These are phyloP conservation scores for Flueggea neowawraea DNA, from an alignment of 441 rosid species.

Conservation along the genomic window DNA sequence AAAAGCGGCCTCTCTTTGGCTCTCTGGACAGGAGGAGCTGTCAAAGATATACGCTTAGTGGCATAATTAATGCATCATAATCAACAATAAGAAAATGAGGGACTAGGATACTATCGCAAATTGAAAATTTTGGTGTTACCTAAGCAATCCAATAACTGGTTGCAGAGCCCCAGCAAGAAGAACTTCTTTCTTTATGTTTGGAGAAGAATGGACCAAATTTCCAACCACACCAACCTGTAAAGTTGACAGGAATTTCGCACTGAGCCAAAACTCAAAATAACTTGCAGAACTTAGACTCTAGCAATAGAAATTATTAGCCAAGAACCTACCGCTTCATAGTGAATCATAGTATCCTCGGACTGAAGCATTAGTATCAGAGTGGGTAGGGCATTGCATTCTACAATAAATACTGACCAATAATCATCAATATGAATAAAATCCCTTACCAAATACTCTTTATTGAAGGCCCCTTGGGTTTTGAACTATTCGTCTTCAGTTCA, in stretches of 20 bases:
- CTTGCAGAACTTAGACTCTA: background rate
- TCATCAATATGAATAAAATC: too few relatives aligned
- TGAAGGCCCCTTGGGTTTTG: too few relatives aligned
- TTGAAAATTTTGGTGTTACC: constrained; percentile 31
- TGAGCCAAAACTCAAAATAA: background rate
- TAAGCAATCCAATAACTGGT: constrained; percentile 82
- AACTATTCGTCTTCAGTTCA: too few relatives aligned
- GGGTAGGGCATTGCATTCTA: constrained; percentile 85
- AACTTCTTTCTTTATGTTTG: constrained; percentile 83
- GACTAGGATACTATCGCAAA: too few relatives aligned
- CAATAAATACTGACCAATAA: too few relatives aligned
- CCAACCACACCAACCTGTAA: constrained; percentile 92
- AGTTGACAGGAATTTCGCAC: background rate
- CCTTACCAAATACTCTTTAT: too few relatives aligned
- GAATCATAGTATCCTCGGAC: constrained; percentile 91
- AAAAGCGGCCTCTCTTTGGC: constrained; percentile 97
- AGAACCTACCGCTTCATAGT: constrained; percentile 88
- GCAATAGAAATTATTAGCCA: background rate
- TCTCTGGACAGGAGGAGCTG: constrained; percentile 93
- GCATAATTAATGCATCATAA: constrained; percentile 1
- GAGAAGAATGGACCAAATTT: constrained; percentile 97
- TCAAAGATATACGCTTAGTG: constrained; percentile 15
- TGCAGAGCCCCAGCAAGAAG: constrained; percentile 87
- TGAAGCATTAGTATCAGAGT: constrained; percentile 87
- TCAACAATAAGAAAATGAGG: constrained; percentile 3